phyloP scores from a whole-genome alignment of 2,329 filamentous ascomycete genomes.

The Aspergillus sp. region DNA sequence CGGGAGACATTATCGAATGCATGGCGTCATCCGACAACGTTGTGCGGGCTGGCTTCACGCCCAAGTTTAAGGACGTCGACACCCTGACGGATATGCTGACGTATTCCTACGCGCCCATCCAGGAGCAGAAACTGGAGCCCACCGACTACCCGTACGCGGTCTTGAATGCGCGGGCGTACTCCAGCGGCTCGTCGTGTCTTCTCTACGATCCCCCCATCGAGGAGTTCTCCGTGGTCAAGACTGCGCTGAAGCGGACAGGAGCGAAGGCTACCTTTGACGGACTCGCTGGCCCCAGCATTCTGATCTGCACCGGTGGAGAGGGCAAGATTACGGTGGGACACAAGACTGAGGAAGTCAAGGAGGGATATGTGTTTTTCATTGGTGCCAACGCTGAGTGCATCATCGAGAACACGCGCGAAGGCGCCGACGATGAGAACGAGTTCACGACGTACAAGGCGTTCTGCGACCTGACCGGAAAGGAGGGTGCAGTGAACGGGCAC shows the following conservation, averaged over 20 bases:
- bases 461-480: slow-evolving; percentile 69
- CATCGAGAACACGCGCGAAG: slow-evolving; percentile 63
- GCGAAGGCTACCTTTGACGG: slow-evolving; percentile 86
- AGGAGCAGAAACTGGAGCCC: slow-evolving; percentile 89
- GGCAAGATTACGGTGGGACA: slow-evolving; percentile 84
- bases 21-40: slow-evolving; percentile 99
- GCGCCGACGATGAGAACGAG: slow-evolving; percentile 60
- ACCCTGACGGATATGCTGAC: slow-evolving; percentile 90
- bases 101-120: slow-evolving; percentile 91
- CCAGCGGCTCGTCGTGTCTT: slow-evolving; percentile 66
- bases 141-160: slow-evolving; percentile 81
- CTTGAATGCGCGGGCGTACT: slow-evolving; percentile 79
- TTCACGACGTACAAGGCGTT: slow-evolving; percentile 93
- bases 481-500: slow-evolving; percentile 36
- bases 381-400: slow-evolving; percentile 83
- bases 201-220: slow-evolving; percentile 96
- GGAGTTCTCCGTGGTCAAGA: slow-evolving; percentile 87
- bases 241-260: slow-evolving; percentile 66
- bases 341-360: slow-evolving; percentile 71
- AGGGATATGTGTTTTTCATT: slow-evolving; percentile 78
- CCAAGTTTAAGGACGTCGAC: slow-evolving; percentile 95
- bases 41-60: slow-evolving; percentile 93
- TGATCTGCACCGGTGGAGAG: slow-evolving; percentile 82
- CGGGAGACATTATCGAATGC: slow-evolving; percentile 88
- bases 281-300: slow-evolving; percentile 83